Evolutionary conservation across 169 alveolate species (phyloP), one percentile per base, ranked within the genome.

Genomic region (Plasmodium berghei): DNA sequence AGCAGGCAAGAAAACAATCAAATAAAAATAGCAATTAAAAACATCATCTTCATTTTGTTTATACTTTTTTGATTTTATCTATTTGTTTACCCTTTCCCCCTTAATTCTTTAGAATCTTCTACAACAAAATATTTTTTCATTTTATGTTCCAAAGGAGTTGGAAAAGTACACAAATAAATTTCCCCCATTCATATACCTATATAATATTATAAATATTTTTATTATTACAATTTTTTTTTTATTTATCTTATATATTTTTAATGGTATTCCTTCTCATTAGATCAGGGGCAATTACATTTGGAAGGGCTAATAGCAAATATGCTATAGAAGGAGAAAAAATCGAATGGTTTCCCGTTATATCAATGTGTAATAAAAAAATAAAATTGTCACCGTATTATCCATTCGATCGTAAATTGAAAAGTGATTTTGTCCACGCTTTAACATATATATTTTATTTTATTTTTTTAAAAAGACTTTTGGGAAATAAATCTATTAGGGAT

Each of bases 341-440:
- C 12, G 93, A 95, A 87, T 96, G 98, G 98, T 96, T 95, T 90
- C 97, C 97, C 54, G 96, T 95, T 73, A 93, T 95, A 46, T 93
- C 97, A 28, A 92, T 94, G 14, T 96, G 97, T 93, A 85, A 28
- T 89, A 45, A 26, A 46, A 69, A 9, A 49, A 22, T 8, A 40
- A 22, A n/a, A 69, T n/a, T 0, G 66, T 6, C 8, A 52, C 2
- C 42, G 5, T 34, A 34, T 34, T 34, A 34, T 34, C 42, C 42
- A 34, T 34, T 4, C 0, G 42, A 34, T 34, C 42, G 42, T 34
- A 34, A 34, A 34, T 6, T 34, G 42, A 34, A 34, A 34, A 34
- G 3, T 34, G 0, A 34, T 34, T 4, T 4, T 34, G 5, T 34
- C 8, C 42, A 34, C 42, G 8, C 5, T 34, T 45, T 34, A 40